Base-by-base conservation (phyloP, 2,329 filamentous ascomycete species). In the Aureobasidium sp. region DNA sequence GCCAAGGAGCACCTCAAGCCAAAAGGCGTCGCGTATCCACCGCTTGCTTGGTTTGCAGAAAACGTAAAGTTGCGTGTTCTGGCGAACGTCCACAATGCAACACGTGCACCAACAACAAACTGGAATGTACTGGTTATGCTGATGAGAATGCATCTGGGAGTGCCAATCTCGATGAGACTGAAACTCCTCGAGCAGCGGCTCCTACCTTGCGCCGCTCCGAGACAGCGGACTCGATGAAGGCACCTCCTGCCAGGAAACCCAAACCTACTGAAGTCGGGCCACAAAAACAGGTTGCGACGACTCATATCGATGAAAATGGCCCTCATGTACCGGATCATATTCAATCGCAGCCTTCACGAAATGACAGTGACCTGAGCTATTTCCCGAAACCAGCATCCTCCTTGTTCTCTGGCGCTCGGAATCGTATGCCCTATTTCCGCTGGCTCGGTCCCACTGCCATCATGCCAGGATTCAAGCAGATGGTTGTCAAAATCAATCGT, bases 381-480 rank as follows among this genome's bases (percentile, higher is more conserved):
- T 39, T 58, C 3, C 34, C 55, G 20, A 36, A 26, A 36, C 52
- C 20, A 15, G 47, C 36, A 15, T 34, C 62, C 15, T 55, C 72
- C 12, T 57, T 72, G 5, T 73, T 74, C 61, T 66, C 71, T 1
- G 67, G 68, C 8, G 67, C 70, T 13, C 77, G 71, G 79, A 83
- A 88, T 69, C 83, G 87, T 60, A 89, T 96, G 66, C 91, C 91
- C 0, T 96, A 94, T 72, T 96, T 96, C 69, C 82, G 91, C 64
- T 96, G 94, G 74, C 94, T 96, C 71, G 91, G 91, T 0, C 90
- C 90, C 0, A 96, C 91, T 0, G 91, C 91, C 65, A 96, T 96
- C 70, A 90, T 94, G 58, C 91, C 91, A 1, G 91, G 91, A 26
- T 95, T 91, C 77, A 95, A 95, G 74, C 90, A 95, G 73, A 95